These are phyloP conservation scores for Aphanomyces astaci DNA, from an alignment of 352 stramenopile species.

Conservation along the genomic window DNA sequence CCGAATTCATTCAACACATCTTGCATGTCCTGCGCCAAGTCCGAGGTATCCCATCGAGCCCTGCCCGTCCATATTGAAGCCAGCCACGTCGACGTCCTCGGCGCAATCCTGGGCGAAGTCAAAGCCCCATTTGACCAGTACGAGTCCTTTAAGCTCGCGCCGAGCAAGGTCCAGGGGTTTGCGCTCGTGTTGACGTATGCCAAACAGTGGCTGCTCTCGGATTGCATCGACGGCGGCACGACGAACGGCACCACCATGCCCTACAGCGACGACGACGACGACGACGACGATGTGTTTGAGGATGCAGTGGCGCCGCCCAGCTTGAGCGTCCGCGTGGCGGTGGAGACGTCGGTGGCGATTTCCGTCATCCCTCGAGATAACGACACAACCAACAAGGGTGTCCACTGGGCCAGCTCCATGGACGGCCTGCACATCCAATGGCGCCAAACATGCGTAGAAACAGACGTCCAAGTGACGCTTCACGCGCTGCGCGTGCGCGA, in stretches of 20 bases:
- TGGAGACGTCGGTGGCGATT: conserved; percentile 43
- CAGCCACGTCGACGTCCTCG: conserved; percentile 77
- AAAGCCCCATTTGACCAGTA: conserved; percentile 83
- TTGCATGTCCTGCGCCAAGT: conserved; percentile 25
- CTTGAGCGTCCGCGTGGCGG: conserved; percentile 42
- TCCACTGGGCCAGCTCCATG: background rate
- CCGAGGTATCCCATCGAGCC: background rate
- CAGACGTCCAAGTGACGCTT: conserved; percentile 60
- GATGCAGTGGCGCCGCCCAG: conserved; percentile 80
- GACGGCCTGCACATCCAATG: background rate
- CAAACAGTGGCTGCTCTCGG: conserved; percentile 75
- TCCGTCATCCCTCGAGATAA: conserved; percentile 39
- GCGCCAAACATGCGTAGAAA: conserved; percentile 72
- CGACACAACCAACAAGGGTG: background rate
- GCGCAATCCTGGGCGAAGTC: conserved; percentile 79
- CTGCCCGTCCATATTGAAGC: conserved; percentile 53
- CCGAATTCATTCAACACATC: no score
- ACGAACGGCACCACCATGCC: conserved; percentile 31
- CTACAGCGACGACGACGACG: conserved; percentile 59
- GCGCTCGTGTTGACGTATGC: conserved; percentile 77
- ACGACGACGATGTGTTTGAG: conserved; percentile 80
- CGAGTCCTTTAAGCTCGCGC: conserved; percentile 53
- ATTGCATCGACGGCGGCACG: conserved; percentile 63
- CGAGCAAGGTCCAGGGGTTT: conserved; percentile 71
- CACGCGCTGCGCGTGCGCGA: conserved; percentile 43